Evolutionary conservation across 768 basidiomycete species (phyloP).

Genomic region (Mrakia frigida): DNA sequence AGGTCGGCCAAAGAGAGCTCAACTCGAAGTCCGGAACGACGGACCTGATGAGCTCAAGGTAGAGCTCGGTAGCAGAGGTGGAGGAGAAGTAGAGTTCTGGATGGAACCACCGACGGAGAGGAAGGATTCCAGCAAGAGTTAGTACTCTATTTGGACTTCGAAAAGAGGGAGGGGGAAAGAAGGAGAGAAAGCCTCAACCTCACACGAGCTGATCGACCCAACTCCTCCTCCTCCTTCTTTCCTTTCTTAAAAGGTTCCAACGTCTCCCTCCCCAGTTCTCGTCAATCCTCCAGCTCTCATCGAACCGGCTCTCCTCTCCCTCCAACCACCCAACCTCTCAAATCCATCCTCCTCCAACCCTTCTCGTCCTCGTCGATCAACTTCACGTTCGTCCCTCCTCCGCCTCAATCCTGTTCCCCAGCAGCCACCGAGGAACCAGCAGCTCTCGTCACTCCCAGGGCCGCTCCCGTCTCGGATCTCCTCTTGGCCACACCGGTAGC

Average conservation of each 20-base stretch:
- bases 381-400: conserved; percentile 4
- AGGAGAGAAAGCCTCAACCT: background rate
- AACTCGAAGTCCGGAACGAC: conserved; percentile 1
- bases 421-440: conserved; percentile 9
- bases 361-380: conserved; percentile 8
- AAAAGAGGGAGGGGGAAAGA: background rate
- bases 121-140: background rate
- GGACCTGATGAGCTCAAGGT: conserved; percentile 2
- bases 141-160: background rate
- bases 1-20: background rate
- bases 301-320: conserved; percentile 1
- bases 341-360: background rate
- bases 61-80: conserved; percentile 1
- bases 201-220: background rate
- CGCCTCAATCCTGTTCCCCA: background rate
- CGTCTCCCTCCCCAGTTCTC: conserved; percentile 1
- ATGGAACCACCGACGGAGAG: background rate
- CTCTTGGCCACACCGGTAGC: conserved; percentile 3
- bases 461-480: background rate
- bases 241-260: background rate
- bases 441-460: conserved; percentile 4
- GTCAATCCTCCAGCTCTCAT: conserved; percentile 3
- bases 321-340: background rate
- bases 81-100: conserved; percentile 12
- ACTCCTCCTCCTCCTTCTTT: background rate